Conservation (phyloP, 257 asterid species). For the Lycium barbarum region DNA sequence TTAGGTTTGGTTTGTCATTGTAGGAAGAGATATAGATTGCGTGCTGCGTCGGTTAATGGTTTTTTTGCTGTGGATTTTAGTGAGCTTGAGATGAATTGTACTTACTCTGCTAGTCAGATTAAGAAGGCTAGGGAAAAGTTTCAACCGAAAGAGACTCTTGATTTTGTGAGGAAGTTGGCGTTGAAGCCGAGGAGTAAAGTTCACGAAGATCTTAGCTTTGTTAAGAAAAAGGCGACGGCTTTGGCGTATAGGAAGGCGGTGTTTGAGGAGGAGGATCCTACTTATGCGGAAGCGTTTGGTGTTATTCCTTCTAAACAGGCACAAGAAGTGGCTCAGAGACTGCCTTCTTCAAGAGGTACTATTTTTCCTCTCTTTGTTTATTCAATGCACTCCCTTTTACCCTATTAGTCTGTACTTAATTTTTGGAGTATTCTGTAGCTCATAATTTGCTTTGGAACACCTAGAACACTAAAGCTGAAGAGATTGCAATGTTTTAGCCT, state of each 20-base stretch:
- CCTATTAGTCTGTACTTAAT: neutral
- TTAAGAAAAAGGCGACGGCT: conserved; percentile 70
- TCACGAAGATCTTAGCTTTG: conserved; percentile 46
- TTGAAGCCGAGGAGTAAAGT: conserved; percentile 56
- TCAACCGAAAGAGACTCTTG: conserved; percentile 63
- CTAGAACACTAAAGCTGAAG: neutral
- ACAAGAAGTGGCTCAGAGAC: conserved; percentile 58
- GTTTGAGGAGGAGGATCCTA: conserved; percentile 88
- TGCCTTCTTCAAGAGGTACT: conserved; percentile 71
- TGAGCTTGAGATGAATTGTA: conserved; percentile 62
- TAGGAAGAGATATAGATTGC: conserved; percentile 63
- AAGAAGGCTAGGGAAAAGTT: conserved; percentile 68
- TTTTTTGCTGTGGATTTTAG: conserved; percentile 69
- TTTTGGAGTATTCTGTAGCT: neutral
- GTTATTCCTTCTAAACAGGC: conserved; percentile 52
- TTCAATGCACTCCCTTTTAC: neutral
- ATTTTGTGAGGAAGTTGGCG: conserved; percentile 61
- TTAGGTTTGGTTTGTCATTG: conserved; percentile 84
- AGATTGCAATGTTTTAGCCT: neutral
- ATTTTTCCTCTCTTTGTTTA: neutral
- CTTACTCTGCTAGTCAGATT: conserved; percentile 68
- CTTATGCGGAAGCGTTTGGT: conserved; percentile 95
- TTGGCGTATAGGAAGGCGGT: conserved; percentile 72
- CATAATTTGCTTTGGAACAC: neutral
- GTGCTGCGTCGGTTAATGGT: conserved; percentile 61